Percentiles rank a stretch among this genome's conserved stretches.
Evolutionary conservation across 2,329 filamentous ascomycete species (phyloP).

Genomic region (Cladosporium cucumerinum): DNA sequence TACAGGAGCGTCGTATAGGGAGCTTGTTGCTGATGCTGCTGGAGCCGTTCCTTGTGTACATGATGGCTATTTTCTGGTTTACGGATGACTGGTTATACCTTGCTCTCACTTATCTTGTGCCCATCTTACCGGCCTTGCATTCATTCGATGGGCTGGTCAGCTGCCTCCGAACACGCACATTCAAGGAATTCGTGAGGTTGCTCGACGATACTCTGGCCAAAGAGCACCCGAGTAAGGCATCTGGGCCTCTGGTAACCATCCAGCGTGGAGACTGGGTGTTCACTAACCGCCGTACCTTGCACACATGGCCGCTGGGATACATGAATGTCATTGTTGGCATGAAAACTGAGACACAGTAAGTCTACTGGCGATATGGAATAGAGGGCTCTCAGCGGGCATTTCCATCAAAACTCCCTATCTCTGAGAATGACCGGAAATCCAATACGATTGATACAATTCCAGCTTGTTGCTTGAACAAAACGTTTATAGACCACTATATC

Average conservation of each 20-base stretch:
- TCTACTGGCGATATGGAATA: not conserved
- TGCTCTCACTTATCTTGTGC: constrained; percentile 64
- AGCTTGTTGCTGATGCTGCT: constrained; percentile 34
- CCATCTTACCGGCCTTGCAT: constrained; percentile 64
- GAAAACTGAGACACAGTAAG: not conserved
- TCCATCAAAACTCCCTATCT: not conserved
- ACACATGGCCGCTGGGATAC: constrained; percentile 49
- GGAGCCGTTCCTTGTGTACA: constrained; percentile 46
- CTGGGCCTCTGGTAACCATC: constrained; percentile 7
- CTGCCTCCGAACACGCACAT: constrained; percentile 63
- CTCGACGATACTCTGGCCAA: constrained; percentile 45
- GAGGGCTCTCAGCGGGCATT: not conserved
- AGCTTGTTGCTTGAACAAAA: not conserved
- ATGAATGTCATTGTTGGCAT: constrained; percentile 45
- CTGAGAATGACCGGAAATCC: not conserved
- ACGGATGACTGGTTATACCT: constrained; percentile 54
- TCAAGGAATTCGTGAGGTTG: constrained; percentile 61
- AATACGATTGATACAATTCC: not conserved
- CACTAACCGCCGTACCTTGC: constrained; percentile 38
- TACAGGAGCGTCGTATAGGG: constrained; percentile 58
- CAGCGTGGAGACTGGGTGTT: constrained; percentile 43
- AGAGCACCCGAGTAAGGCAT: constrained; percentile 34
- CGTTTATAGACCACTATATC: not conserved
- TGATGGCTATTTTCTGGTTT: constrained; percentile 54
- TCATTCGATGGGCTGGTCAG: constrained; percentile 68